phyloP scores from a whole-genome alignment of 2,329 filamentous ascomycete genomes.

The Fusarium phyllophilum region DNA sequence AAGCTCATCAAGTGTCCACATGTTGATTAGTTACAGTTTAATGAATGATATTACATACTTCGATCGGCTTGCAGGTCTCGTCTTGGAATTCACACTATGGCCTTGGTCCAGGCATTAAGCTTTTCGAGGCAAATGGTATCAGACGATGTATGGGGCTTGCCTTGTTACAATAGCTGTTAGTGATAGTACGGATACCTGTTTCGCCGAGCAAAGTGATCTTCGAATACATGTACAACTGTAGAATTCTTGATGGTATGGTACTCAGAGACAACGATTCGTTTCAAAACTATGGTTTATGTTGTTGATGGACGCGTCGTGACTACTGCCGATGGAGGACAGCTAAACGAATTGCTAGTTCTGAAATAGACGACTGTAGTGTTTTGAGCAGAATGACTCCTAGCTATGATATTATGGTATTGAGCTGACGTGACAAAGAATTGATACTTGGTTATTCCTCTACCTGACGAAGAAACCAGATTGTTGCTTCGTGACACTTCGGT shows the following conservation, averaged over 20 bases:
- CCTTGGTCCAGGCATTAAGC: slow-evolving; percentile 5
- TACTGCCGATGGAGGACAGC: not conserved
- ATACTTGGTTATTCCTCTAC: not conserved
- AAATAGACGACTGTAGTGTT: not conserved
- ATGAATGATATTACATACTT: not conserved
- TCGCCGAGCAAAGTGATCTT: not conserved
- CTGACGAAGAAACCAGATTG: slow-evolving; percentile 56
- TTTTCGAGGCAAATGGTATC: not conserved
- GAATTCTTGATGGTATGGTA: not conserved
- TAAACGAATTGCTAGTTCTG: not conserved
- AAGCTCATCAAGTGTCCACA: not conserved
- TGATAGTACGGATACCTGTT: slow-evolving; percentile 1
- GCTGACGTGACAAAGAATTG: slow-evolving; percentile 10
- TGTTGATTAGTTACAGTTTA: not conserved
- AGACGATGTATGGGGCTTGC: not conserved
- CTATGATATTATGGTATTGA: slow-evolving; percentile 20
- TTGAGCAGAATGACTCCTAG: not conserved
- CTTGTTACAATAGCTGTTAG: slow-evolving; percentile 10
- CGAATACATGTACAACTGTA: not conserved
- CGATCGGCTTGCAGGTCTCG: not conserved
- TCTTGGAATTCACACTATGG: not conserved
- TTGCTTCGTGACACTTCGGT: slow-evolving; percentile 51
- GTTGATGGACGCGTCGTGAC: not conserved
- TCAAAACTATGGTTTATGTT: not conserved
- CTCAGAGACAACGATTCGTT: not conserved